These are phyloP conservation scores for Ajuga chamaepitys DNA, from an alignment of 257 asterid species.

Conservation along the genomic window DNA sequence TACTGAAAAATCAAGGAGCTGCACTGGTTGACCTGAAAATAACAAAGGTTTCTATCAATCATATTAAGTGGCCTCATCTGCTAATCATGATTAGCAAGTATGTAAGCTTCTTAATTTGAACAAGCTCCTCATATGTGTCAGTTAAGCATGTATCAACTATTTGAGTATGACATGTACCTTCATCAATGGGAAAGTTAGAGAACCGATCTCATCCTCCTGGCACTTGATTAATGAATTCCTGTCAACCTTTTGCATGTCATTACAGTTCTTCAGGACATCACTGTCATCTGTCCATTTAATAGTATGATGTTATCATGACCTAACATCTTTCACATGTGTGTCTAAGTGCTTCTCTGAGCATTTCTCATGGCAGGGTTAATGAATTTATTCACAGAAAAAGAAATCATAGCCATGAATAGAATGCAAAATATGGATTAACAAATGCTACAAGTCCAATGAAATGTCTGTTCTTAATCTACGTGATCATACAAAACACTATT, in stretches of 20 bases:
- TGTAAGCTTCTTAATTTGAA: neutral
- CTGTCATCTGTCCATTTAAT: constrained; percentile 33
- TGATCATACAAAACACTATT: neutral
- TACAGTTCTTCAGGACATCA: constrained; percentile 27
- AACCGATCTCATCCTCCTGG: constrained; percentile 25
- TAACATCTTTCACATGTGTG: neutral
- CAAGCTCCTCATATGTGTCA: neutral
- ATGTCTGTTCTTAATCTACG: neutral
- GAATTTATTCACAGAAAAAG: neutral
- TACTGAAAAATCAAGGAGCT: constrained; percentile 48
- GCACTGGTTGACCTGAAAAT: constrained; percentile 50
- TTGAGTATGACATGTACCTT: constrained; percentile 36
- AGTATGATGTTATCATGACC: neutral
- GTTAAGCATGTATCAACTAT: constrained; percentile 4
- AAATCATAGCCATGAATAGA: neutral
- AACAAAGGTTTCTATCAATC: constrained; percentile 9
- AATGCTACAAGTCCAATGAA: neutral
- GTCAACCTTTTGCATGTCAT: constrained; percentile 23
- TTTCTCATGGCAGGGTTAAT: neutral
- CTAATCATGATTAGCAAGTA: neutral
- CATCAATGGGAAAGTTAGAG: constrained; percentile 29
- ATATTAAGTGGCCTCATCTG: neutral
- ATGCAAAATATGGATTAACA: neutral
- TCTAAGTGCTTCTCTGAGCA: neutral
- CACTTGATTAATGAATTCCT: constrained; percentile 16